Evolutionary conservation across 805 yeast species (phyloP).

Genomic region (Ogataea methanolica): DNA sequence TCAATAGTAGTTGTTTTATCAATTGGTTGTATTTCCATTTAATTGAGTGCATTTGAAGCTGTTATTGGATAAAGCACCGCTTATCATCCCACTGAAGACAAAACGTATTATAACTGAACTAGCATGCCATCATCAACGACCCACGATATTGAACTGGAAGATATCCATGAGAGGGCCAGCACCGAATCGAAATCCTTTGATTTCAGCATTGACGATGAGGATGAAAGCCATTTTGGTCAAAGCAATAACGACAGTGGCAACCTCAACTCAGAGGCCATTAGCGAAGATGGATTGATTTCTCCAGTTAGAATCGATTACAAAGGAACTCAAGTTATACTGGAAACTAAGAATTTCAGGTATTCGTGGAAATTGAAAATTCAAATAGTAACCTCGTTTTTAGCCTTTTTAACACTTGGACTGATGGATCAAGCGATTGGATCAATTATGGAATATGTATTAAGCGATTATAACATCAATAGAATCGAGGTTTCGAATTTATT

Average conservation of each 20-base stretch:
- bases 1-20: no score
- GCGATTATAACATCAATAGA: slow-evolving; percentile 44
- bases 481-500: slow-evolving; percentile 45
- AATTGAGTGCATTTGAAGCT: no score
- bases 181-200: not conserved
- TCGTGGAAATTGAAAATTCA: slow-evolving; percentile 39
- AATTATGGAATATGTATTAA: slow-evolving; percentile 46
- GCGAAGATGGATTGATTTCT: no score
- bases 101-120: no score
- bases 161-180: not conserved
- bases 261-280: not conserved
- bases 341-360: slow-evolving; percentile 35
- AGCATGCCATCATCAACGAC: no score
- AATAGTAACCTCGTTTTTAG: slow-evolving; percentile 33
- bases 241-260: not conserved
- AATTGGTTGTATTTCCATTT: no score
- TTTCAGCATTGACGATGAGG: not conserved
- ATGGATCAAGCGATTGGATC: slow-evolving; percentile 62
- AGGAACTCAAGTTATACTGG: slow-evolving; percentile 28
- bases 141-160: not conserved
- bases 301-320: slow-evolving; percentile 9
- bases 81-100: no score
- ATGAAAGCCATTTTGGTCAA: not conserved
- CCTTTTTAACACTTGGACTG: slow-evolving; percentile 47
- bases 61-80: no score